Conservation (phyloP, 23 red algal genomes). For the Gracilaria gracilis region DNA sequence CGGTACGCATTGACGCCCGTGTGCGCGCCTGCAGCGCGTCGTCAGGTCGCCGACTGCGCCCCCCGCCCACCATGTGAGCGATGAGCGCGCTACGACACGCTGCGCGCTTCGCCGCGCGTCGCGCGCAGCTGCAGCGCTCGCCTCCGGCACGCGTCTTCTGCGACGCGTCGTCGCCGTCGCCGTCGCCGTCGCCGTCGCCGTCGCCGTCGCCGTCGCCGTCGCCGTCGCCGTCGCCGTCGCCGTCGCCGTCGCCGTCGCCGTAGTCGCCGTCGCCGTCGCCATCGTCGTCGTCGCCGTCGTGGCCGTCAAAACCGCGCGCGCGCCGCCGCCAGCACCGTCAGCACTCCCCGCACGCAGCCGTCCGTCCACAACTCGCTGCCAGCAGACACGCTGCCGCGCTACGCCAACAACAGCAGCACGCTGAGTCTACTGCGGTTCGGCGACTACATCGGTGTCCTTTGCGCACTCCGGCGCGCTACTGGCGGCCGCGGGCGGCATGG, state of each 20-base stretch:
- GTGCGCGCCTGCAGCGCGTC: not conserved
- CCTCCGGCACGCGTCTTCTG: not conserved
- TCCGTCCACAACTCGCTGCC: not conserved
- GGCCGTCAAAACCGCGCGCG: not conserved
- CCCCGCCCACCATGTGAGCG: not conserved
- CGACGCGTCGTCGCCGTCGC: not conserved
- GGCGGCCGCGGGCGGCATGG: slow-evolving; percentile 69
- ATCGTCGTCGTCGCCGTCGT: not conserved
- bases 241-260: too few relatives aligned
- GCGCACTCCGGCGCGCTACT: slow-evolving; percentile 62
- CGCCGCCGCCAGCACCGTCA: not conserved
- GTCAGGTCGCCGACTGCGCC: not conserved
- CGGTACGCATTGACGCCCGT: too few relatives aligned
- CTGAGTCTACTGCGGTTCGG: slow-evolving; percentile 29
- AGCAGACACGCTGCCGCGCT: slow-evolving; percentile 24
- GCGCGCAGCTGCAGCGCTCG: not conserved
- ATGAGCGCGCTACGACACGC: not conserved
- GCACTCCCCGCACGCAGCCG: not conserved
- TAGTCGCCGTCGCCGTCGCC: too few relatives aligned
- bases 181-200: not conserved
- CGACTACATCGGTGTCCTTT: slow-evolving; percentile 64
- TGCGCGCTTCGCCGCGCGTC: not conserved
- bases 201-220: too few relatives aligned
- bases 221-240: too few relatives aligned
- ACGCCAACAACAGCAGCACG: slow-evolving; percentile 23